A percentile compares a stretch with the other conserved stretches of the same genome.
Evolutionary conservation across 495 filamentous ascomycete genomes (phyloP).

Genomic region (Cenococcum geophilum): DNA sequence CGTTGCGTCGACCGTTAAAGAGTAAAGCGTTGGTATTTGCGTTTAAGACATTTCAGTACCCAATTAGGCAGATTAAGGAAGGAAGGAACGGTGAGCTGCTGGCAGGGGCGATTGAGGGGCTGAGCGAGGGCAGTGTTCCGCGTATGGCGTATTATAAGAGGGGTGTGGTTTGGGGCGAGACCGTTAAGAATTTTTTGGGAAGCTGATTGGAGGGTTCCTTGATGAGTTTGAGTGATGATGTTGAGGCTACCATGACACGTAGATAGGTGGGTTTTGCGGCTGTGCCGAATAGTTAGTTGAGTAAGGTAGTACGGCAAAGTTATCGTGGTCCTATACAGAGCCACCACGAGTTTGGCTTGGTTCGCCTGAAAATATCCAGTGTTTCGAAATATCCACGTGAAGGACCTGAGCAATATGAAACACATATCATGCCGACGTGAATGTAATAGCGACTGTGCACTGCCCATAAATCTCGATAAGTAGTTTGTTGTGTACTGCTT

Average conservation of each 20-base stretch:
- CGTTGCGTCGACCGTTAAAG: constrained; percentile 62
- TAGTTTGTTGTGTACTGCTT: no score
- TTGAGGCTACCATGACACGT: neutral
- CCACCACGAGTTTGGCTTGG: no score
- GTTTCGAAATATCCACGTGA: no score
- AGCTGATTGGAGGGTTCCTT: neutral
- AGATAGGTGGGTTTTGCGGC: neutral
- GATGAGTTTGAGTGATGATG: neutral
- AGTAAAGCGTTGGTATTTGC: constrained; percentile 64
- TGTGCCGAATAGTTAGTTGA: no score
- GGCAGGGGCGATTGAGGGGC: constrained; percentile 65
- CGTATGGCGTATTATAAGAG: constrained; percentile 65
- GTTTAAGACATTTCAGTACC: constrained; percentile 76
- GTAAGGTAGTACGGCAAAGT: no score
- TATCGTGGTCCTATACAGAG: no score
- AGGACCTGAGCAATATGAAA: no score
- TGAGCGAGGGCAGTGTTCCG: constrained; percentile 61
- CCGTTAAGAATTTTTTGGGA: constrained; percentile 54
- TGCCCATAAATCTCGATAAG: no score
- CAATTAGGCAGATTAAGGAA: constrained; percentile 58
- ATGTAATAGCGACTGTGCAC: no score
- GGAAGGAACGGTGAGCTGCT: constrained; percentile 61
- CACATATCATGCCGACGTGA: no score
- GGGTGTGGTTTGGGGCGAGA: constrained; percentile 59
- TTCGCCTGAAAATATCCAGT: no score